phyloP scores from a whole-genome alignment of 345 rosid genomes.

The Jatropha curcas region DNA sequence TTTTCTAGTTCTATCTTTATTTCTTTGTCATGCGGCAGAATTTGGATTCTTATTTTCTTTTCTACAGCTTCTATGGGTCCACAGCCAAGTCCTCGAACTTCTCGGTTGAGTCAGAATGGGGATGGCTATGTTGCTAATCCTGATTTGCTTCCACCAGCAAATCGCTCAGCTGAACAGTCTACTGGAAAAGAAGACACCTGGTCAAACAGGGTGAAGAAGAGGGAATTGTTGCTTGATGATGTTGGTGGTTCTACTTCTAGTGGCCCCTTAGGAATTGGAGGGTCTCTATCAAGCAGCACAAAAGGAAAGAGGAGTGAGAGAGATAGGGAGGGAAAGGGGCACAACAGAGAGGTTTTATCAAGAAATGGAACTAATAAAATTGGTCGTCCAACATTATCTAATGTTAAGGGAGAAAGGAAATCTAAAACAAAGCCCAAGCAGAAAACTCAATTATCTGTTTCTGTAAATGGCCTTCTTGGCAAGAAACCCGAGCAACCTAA shows the following conservation, averaged over 20 bases:
- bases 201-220: conserved; percentile 81
- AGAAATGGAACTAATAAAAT: conserved; percentile 73
- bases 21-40: background rate
- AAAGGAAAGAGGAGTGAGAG: conserved; percentile 98
- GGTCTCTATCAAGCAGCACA: conserved; percentile 66
- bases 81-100: conserved; percentile 49
- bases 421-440: conserved; percentile 88
- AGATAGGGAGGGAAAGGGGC: conserved; percentile 94
- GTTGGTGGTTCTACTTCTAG: conserved; percentile 54
- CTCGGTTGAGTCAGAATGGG: conserved; percentile 44
- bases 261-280: conserved; percentile 50
- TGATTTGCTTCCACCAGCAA: conserved; percentile 48
- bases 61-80: conserved; percentile 66
- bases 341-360: conserved; percentile 58
- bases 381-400: conserved; percentile 71
- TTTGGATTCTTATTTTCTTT: conserved; percentile 23
- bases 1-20: background rate
- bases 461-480: conserved; percentile 70
- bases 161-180: conserved; percentile 47
- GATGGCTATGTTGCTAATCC: conserved; percentile 47
- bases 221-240: conserved; percentile 82
- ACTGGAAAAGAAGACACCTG: conserved; percentile 59
- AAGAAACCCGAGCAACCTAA: conserved; percentile 64
- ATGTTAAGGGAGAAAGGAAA: conserved; percentile 83
- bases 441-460: conserved; percentile 76